phyloP scores from a whole-genome alignment of 345 rosid species.

The Angophora floribunda region DNA sequence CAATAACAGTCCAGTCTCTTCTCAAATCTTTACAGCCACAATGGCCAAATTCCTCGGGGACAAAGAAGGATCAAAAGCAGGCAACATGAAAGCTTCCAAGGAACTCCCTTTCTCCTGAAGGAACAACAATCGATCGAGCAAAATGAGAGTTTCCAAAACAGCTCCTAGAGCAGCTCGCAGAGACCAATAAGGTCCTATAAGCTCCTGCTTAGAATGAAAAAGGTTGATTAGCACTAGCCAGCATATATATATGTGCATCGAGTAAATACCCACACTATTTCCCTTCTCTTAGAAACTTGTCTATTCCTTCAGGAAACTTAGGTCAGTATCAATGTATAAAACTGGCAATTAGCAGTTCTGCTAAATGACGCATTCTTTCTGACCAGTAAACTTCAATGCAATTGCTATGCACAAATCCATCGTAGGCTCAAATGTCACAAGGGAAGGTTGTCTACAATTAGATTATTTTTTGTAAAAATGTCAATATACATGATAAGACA shows the following conservation, averaged over 20 bases:
- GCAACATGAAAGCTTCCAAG: slow-evolving; percentile 55
- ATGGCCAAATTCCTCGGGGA: slow-evolving; percentile 90
- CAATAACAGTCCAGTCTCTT: neutral
- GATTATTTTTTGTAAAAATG: neutral
- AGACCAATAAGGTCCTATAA: slow-evolving; percentile 88
- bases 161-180: slow-evolving; percentile 88
- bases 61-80: slow-evolving; percentile 70
- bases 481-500: neutral
- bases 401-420: neutral
- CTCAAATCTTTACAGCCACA: slow-evolving; percentile 48
- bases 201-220: slow-evolving; percentile 31
- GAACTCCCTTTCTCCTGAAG: slow-evolving; percentile 70
- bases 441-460: neutral
- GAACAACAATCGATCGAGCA: slow-evolving; percentile 84
- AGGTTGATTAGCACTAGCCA: neutral
- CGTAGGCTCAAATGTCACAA: neutral
- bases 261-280: neutral
- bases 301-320: neutral
- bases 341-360: neutral
- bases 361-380: neutral
- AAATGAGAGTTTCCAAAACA: slow-evolving; percentile 68
- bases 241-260: neutral
- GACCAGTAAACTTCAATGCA: neutral
- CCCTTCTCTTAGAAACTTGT: neutral
- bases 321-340: neutral